Base-by-base conservation (phyloP, 1,284 basidiomycete genomes). In the Moesziomyces antarcticus region DNA sequence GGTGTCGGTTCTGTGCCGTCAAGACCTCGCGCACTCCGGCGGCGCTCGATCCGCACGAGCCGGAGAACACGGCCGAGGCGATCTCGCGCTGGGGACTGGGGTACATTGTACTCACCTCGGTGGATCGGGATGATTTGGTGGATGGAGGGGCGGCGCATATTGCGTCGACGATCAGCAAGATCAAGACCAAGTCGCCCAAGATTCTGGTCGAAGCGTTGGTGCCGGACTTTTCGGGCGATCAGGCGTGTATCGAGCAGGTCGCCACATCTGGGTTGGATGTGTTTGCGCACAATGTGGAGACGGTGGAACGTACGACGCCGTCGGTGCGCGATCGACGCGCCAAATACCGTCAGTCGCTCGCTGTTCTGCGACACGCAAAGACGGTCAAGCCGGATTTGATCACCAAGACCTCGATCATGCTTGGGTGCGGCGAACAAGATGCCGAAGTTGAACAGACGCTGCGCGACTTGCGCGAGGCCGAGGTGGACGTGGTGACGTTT, bases 331-430 rank as follows among this genome's bases (percentile, higher is more conserved):
- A 99, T 85, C 91, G 94, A 24, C 89, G 96, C 41, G 97, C 97
- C 13, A 92, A 90, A 25, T 99, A 97, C 87, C 87, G 92, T 46
- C 94, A 94, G 85, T 94, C 91, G 84, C 86, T 99, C 62, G 88
- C 87, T 65, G 95, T 98, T 1, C 87, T 99, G 11, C 87, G 91
- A 79, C 90, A 91, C 58, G 86, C 85, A 25, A 86, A 86, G 74
- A 57, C 65, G 37, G 22, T 65, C 11, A 92, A 93, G 85, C 90
- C 89, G 53, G 92, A 92, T 16, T 88, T 92, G 42, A 89, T 99
- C 64, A 99, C 97, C 21, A 99, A 99, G 88, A 98, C 94, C 5
- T 97, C 94, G 80, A 92, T 99, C 76, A 99, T 99, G 97, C 89
- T 99, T 45, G 97, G 97, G 58, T 91, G 99, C 4, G 97, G 97